Conservation (phyloP, 208 protist species). For the Tritrichomonas foetus region DNA sequence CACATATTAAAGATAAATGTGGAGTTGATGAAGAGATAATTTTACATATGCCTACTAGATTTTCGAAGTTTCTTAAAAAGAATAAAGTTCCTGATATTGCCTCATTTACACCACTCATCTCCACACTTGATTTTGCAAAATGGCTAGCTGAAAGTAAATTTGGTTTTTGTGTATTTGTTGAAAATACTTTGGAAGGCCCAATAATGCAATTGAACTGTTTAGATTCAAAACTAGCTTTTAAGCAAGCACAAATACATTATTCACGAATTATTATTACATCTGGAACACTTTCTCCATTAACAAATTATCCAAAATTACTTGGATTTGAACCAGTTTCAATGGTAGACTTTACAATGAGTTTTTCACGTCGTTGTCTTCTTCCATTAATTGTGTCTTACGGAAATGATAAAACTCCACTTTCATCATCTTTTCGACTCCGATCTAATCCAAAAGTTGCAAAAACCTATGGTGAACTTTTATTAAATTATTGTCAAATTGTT, state of each 20-base stretch:
- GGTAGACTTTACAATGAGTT: slow-evolving; percentile 45
- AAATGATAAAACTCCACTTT: slow-evolving; percentile 47
- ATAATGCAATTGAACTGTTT: slow-evolving; percentile 73
- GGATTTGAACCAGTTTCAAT: slow-evolving; percentile 76
- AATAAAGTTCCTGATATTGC: slow-evolving; percentile 78
- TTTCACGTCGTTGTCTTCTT: slow-evolving; percentile 68
- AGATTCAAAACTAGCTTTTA: slow-evolving; percentile 90
- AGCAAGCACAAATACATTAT: slow-evolving; percentile 82
- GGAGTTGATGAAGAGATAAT: neutral
- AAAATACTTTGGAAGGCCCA: slow-evolving; percentile 52
- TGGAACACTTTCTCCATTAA: slow-evolving; percentile 91
- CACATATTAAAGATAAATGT: neutral
- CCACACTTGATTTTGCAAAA: slow-evolving; percentile 86
- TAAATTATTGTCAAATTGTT: slow-evolving; percentile 79
- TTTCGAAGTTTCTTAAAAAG: neutral
- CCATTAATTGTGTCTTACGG: slow-evolving; percentile 68
- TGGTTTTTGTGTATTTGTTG: slow-evolving; percentile 40
- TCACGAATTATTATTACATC: slow-evolving; percentile 86
- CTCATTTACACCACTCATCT: slow-evolving; percentile 74
- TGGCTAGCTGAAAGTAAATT: slow-evolving; percentile 78
- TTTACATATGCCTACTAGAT: neutral
- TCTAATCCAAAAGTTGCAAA: neutral
- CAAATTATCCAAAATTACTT: slow-evolving; percentile 96
- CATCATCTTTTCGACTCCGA: neutral
- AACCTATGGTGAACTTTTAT: slow-evolving; percentile 54